These are phyloP conservation scores for Monarda citriodora DNA, from an alignment of 305 asterid genomes.

Conservation along the genomic window DNA sequence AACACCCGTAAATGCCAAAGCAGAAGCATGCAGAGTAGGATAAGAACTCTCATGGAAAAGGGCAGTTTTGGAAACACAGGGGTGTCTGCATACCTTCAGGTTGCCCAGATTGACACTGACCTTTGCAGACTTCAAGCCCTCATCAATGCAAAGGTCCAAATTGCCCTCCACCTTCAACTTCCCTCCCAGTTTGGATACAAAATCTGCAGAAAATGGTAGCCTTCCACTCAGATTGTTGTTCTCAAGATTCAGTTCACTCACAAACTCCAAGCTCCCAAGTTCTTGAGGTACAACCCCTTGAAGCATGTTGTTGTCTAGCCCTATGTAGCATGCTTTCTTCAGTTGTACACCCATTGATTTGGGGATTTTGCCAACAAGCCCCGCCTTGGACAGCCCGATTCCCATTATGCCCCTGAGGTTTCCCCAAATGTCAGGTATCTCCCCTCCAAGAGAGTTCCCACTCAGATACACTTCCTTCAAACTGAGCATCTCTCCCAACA, in stretches of 20 bases:
- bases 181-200: constrained; percentile 51
- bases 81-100: constrained; percentile 47
- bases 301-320: constrained; percentile 73
- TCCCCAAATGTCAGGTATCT: constrained; percentile 76
- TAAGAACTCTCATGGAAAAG: constrained; percentile 35
- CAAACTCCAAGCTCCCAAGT: constrained; percentile 48
- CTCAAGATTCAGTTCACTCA: constrained; percentile 74
- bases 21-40: constrained; percentile 20
- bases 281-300: constrained; percentile 73
- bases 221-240: constrained; percentile 79
- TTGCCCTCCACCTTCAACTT: constrained; percentile 88
- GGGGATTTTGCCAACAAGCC: constrained; percentile 77
- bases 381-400: constrained; percentile 59
- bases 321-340: constrained; percentile 50
- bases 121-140: constrained; percentile 40
- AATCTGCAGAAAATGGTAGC: constrained; percentile 60
- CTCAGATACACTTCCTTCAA: constrained; percentile 72
- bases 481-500: constrained; percentile 48
- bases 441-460: constrained; percentile 73
- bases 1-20: constrained; percentile 26
- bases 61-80: constrained; percentile 41
- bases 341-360: constrained; percentile 59
- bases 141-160: constrained; percentile 65
- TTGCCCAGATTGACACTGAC: constrained; percentile 36
- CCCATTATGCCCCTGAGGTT: constrained; percentile 55